A percentile compares a stretch with the other conserved stretches of the same genome.
phyloP scores from a whole-genome alignment of 176 grass and related monocot genomes.

The Rhynchospora tenuis region DNA sequence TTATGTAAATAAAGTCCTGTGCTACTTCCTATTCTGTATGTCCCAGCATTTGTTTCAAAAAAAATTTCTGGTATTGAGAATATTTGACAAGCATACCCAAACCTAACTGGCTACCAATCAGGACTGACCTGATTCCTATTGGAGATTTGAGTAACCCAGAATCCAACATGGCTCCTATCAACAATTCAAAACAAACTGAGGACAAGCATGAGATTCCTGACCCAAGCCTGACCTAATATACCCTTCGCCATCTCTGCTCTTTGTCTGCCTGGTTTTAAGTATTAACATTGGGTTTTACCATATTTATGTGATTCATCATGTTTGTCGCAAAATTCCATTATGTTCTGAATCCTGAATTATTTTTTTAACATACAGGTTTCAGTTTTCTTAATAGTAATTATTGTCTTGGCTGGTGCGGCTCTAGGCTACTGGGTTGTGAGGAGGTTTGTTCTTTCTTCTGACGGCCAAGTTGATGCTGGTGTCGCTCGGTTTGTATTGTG shows the following conservation, averaged over 20 bases:
- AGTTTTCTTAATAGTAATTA: constrained; percentile 64
- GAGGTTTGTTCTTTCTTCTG: constrained; percentile 74
- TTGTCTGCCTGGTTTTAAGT: background rate
- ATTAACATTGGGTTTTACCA: background rate
- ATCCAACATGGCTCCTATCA: background rate
- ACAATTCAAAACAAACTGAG: background rate
- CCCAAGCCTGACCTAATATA: background rate
- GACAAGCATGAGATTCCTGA: background rate
- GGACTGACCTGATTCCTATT: background rate
- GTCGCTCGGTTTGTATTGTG: constrained; percentile 85
- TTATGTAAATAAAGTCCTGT: background rate
- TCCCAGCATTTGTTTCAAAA: background rate
- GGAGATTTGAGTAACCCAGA: background rate
- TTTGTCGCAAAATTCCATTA: background rate
- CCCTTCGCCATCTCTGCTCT: background rate
- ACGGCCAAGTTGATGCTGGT: constrained; percentile 76
- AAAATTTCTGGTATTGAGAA: background rate
- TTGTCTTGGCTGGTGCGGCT: constrained; percentile 71
- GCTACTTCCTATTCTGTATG: background rate
- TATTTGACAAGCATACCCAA: background rate
- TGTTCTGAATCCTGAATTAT: background rate
- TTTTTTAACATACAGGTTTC: constrained; percentile 57
- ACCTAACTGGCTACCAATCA: background rate
- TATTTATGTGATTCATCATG: background rate
- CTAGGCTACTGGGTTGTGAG: constrained; percentile 89